These are phyloP conservation scores for Rhexocercosporidium sp. DNA, from an alignment of 2,329 filamentous ascomycete genomes.

Conservation along the genomic window DNA sequence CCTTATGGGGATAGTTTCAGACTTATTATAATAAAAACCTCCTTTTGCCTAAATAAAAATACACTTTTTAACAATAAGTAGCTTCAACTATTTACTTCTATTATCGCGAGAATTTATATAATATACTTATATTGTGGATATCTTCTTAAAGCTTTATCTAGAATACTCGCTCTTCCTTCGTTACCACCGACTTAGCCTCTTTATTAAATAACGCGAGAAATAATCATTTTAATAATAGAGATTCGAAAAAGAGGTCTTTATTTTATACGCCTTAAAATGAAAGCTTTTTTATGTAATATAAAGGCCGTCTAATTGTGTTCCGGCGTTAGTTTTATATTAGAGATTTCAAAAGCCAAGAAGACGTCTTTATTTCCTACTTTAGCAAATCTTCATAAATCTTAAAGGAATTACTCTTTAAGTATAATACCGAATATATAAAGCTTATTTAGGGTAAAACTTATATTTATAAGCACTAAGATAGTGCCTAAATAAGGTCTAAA, in stretches of 20 bases:
- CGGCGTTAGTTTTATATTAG: slow-evolving; percentile 51
- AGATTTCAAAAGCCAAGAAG: slow-evolving; percentile 55
- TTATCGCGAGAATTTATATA: slow-evolving; percentile 67
- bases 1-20: slow-evolving; percentile 53
- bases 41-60: slow-evolving; percentile 17
- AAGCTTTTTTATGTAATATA: slow-evolving; percentile 63
- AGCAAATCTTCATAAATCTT: slow-evolving; percentile 63
- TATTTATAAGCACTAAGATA: slow-evolving; percentile 23
- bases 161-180: slow-evolving; percentile 63
- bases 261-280: slow-evolving; percentile 68
- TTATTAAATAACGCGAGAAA: slow-evolving; percentile 22
- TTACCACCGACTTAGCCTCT: slow-evolving; percentile 52
- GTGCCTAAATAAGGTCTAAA: slow-evolving; percentile 15
- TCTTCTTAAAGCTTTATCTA: slow-evolving; percentile 63
- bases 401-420: slow-evolving; percentile 56
- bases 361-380: slow-evolving; percentile 63
- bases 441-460: slow-evolving; percentile 63
- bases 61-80: slow-evolving; percentile 22
- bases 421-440: slow-evolving; percentile 62
- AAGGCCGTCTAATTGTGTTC: slow-evolving; percentile 60
- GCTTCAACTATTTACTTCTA: slow-evolving; percentile 22
- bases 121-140: slow-evolving; percentile 72
- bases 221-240: not conserved
- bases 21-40: slow-evolving; percentile 32
- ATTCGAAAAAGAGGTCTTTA: slow-evolving; percentile 30